Evolutionary conservation across 257 asterid genomes (phyloP), one percentile per base, ranked within the genome.

Genomic region (Solanum paucissectum): DNA sequence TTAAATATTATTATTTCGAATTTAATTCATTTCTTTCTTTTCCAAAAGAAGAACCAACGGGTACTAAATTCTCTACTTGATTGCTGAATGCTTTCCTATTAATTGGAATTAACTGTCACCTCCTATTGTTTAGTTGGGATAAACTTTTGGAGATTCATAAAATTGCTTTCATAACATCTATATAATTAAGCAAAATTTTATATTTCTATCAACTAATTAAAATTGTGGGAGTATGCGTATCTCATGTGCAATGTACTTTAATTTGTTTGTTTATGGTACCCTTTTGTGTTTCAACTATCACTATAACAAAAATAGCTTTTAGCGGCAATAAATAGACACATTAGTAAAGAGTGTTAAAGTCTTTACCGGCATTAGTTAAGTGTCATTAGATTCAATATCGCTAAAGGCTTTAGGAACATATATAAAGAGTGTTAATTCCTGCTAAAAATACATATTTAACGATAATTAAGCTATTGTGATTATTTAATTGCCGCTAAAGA

Each of bases 291-390:
- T 71, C 52, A 44, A 44, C 52, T 44, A 44, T 44, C 0, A 44
- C 52, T 44, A 0, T 0, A 44, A 4, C 18, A 44, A 44, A 44
- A 12, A 44, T 44, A 12, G 12, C 6, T 44, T 44, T 44, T 44
- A 44, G 18, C 18, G 52, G 0, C 0, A 12, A 44, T 12, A 44
- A 44, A 44, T 44, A 44, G 0, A 44, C 0, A 44, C 0, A 12
- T 44, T 44, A 44, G 12, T 44, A 44, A 44, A 12, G 6, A 44
- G 18, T 44, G 52, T 0, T 44, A 44, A 44, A 44, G 52, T 44
- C 1, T 44, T 44, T 44, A 44, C 1, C 18, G 6, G 0, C 18
- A 44, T 44, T 44, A 12, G 52, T 44, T 44, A 44, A 44, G 52
- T 44, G 6, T 12, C 52, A 44, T 0, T 44, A 44, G 6, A 12